Percentiles rank a stretch among this genome's conserved stretches.
Conservation (phyloP, 768 basidiomycete species). For the Leccinum rimulosum region DNA sequence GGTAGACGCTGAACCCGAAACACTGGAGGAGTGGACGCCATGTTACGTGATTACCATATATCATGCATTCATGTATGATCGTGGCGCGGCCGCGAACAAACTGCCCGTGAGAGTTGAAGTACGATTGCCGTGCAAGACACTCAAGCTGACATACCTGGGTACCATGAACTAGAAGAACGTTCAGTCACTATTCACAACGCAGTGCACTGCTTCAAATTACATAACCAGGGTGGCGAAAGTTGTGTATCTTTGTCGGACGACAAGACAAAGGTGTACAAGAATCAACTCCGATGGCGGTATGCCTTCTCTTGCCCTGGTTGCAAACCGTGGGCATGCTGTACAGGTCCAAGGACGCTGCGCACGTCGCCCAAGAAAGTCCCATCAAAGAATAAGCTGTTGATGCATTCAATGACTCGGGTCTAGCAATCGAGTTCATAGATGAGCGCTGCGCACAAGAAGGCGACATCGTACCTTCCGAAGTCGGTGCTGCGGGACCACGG, state of each 20-base stretch:
- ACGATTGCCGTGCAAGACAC: background rate
- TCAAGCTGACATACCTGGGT: background rate
- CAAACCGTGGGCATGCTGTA: conserved; percentile 12
- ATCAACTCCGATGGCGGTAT: conserved; percentile 13
- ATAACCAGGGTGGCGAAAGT: background rate
- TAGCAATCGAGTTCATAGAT: background rate
- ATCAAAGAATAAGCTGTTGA: conserved; percentile 2
- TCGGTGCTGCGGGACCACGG: conserved; percentile 5
- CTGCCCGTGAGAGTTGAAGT: background rate
- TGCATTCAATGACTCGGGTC: conserved; percentile 5
- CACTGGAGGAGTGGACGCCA: background rate
- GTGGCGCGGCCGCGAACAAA: background rate
- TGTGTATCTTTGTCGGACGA: conserved; percentile 2
- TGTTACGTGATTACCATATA: background rate
- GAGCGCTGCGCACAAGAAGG: background rate
- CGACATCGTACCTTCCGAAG: background rate
- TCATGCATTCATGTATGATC: background rate
- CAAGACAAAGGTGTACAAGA: conserved; percentile 7
- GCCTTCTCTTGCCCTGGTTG: conserved; percentile 13
- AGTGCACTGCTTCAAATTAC: background rate
- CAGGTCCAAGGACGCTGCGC: conserved; percentile 13
- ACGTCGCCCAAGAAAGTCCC: background rate
- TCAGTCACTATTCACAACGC: background rate
- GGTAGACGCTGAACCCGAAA: background rate
- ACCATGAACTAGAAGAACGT: background rate